Conservation (phyloP, 2,329 filamentous ascomycete genomes). For the Grosmannia penicillata region DNA sequence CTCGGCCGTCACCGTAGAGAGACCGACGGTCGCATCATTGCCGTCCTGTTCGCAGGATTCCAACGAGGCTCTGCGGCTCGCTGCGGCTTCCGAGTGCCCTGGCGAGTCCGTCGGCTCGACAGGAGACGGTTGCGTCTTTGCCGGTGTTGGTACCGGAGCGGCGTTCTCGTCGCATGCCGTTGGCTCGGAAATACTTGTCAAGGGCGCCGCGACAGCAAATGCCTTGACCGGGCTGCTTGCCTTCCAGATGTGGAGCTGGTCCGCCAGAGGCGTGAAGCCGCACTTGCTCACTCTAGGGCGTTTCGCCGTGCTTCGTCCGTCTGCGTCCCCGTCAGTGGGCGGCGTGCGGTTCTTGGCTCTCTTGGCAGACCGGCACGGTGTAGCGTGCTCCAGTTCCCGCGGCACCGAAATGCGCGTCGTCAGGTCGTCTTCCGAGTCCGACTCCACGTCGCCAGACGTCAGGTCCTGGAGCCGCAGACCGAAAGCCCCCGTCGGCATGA, state of each 20-base stretch:
- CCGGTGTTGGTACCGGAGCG: no score
- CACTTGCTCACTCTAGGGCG: conserved; percentile 16
- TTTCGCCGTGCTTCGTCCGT: conserved; percentile 16
- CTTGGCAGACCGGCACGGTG: conserved; percentile 22
- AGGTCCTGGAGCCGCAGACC: conserved; percentile 33
- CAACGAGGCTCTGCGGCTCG: no score
- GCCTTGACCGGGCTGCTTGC: conserved; percentile 38
- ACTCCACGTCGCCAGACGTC: conserved; percentile 33
- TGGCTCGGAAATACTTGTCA: conserved; percentile 6
- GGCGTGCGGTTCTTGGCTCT: conserved; percentile 10
- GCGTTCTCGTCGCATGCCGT: no score
- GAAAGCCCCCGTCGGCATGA: conserved; percentile 17
- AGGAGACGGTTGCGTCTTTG: no score
- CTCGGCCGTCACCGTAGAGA: conserved; percentile 11
- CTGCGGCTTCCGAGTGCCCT: no score
- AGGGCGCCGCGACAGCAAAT: conserved; percentile 8
- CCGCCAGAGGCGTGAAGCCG: conserved; percentile 50
- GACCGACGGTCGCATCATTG: no score
- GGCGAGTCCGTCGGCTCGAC: no score
- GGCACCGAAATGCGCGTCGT: conserved; percentile 10
- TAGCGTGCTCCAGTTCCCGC: conserved; percentile 20
- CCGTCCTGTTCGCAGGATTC: no score
- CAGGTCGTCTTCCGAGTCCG: conserved; percentile 41
- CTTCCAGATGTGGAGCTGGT: conserved; percentile 48
- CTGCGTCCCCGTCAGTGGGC: not conserved